Percentiles rank a stretch among this genome's conserved stretches.
Conservation (phyloP, 805 yeast species). For the Kodamaea kaohsiungensis region DNA sequence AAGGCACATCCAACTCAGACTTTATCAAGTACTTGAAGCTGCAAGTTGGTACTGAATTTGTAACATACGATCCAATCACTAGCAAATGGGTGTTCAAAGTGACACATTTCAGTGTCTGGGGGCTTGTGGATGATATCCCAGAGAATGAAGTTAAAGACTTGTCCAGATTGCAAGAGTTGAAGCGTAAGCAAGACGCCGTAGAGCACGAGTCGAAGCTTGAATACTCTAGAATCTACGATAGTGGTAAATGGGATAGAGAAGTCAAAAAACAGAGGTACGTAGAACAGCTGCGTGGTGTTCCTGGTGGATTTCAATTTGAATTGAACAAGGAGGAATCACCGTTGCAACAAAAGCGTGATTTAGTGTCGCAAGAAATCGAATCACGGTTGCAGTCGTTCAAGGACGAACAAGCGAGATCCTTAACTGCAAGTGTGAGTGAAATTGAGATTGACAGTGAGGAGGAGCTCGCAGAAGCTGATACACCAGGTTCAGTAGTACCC, state of each 20-base stretch:
- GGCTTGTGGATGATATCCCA: constrained; percentile 68
- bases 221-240: constrained; percentile 32
- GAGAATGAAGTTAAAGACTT: constrained; percentile 25
- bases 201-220: constrained; percentile 45
- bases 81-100: constrained; percentile 82
- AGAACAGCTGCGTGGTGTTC: constrained; percentile 31
- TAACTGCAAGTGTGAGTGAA: constrained; percentile 15
- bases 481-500: constrained; percentile 21
- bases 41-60: constrained; percentile 69
- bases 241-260: constrained; percentile 30
- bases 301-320: constrained; percentile 36
- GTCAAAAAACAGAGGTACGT: constrained; percentile 35
- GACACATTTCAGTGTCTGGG: constrained; percentile 94
- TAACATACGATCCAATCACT: constrained; percentile 74
- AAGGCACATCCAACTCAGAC: constrained; percentile 44
- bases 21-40: constrained; percentile 53
- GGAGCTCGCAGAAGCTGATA: constrained; percentile 24
- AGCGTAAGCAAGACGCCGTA: constrained; percentile 32
- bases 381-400: not conserved
- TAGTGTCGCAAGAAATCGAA: constrained; percentile 19
- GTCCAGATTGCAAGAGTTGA: constrained; percentile 36
- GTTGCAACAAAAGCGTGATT: constrained; percentile 28
- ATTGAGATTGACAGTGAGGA: constrained; percentile 27
- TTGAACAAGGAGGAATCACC: constrained; percentile 19
- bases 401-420: not conserved